Evolutionary conservation across 129 eudicot genomes (phyloP).

Genomic region (Ambrosia trifida): DNA sequence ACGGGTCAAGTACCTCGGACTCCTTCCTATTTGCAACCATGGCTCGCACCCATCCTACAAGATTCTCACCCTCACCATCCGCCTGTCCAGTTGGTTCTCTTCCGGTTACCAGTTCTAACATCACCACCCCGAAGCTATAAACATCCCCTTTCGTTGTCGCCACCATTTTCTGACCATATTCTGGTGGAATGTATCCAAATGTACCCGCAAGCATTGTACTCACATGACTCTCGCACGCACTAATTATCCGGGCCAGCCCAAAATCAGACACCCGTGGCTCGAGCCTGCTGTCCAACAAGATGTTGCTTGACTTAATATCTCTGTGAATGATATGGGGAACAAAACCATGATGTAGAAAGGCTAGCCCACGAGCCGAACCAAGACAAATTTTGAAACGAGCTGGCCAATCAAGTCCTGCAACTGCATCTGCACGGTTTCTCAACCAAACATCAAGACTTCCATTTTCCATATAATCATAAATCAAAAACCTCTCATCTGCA

Average conservation of each 20-base stretch:
- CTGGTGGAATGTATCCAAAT: conserved; percentile 95
- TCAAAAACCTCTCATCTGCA: conserved; percentile 76
- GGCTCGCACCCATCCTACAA: conserved; percentile 87
- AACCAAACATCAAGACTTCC: conserved; percentile 92
- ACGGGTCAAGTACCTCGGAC: conserved; percentile 60
- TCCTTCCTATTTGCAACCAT: conserved; percentile 62
- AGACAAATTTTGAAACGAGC: conserved; percentile 71
- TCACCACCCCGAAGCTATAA: conserved; percentile 92
- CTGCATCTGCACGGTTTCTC: conserved; percentile 72
- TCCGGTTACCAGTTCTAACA: conserved; percentile 87
- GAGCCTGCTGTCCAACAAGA: conserved; percentile 65
- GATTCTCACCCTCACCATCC: conserved; percentile 87
- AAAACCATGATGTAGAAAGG: conserved; percentile 88
- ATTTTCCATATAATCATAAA: conserved; percentile 91
- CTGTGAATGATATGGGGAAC: conserved; percentile 90
- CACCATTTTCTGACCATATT: conserved; percentile 85
- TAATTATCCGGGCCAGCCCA: conserved; percentile 85
- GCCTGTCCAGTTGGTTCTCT: conserved; percentile 80
- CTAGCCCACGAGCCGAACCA: conserved; percentile 81
- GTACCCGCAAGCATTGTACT: conserved; percentile 89
- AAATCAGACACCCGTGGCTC: conserved; percentile 91
- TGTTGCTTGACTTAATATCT: conserved; percentile 92
- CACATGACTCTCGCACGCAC: conserved; percentile 96
- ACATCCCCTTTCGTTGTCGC: conserved; percentile 87
- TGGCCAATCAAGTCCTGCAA: conserved; percentile 81